Base-by-base conservation (phyloP, 1,284 basidiomycete species). In the Rhizoctonia solani region DNA sequence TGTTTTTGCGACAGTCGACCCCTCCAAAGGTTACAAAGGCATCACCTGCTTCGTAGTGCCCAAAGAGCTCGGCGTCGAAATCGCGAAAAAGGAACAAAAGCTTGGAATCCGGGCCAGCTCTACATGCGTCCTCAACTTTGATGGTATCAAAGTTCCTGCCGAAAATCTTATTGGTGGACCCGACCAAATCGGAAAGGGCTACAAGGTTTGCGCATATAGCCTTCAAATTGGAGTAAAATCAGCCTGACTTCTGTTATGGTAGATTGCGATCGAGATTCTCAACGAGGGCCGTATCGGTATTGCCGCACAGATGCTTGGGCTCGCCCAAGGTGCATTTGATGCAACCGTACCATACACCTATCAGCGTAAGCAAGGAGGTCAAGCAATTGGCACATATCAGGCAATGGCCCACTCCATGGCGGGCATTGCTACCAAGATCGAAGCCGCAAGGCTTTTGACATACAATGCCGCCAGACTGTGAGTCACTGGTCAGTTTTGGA, bases 71-170 rank as follows among this genome's bases (percentile, higher is more conserved):
- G 97, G 97, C 16, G 85, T 99, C 71, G 83, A 98, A 78, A 95
- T 99, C 71, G 95, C 95, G 52, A 99, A 99, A 84, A 98, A 98
- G 82, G 96, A 99, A 79, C 88, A 96, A 79, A 99, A 99, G 80
- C 87, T 99, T 65, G 96, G 96, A 69, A 99, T 99, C 76, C 85
- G 90, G 59, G 95, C 96, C 0, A 96, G 93, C n/a, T 97, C 94
- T 23, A 99, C 96, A 0, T 99, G 96, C 77, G 88, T 93, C 1
- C 84, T 99, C 71, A 93, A 90, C 80, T 97, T 99, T 77, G 97
- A 99, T 80, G 94, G 98, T 75, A 80, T 99, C 75, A 89, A 87
- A 73, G 84, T 99, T 47, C 97, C 96, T 3, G 89, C 85, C 66
- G 94, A 92, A 79, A 98, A 99, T 77, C 79, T 99, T 68, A 89